Base-by-base conservation (phyloP, 192 early-diverging fungal genomes). In the Funneliformis mosseae region DNA sequence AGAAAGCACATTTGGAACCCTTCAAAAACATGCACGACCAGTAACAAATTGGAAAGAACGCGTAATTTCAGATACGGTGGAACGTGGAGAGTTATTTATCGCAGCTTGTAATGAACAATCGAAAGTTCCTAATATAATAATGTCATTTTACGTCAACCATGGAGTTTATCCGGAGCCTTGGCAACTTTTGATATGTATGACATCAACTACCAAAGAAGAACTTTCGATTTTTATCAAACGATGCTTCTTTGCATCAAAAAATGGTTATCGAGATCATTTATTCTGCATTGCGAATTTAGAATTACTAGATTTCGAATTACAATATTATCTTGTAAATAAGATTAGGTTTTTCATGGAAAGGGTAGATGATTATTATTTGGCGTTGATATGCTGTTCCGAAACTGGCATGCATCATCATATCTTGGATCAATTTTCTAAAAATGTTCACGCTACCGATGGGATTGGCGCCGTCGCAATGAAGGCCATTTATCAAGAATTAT, bases 241-340 rank as follows among this genome's bases (percentile, higher is more conserved):
- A 42, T 81, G 80, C 48, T 81, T 81, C 25, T 23, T 76, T 38
- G 74, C 80, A 8, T 25, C 55, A 14, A 48, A n/a, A 27, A 72
- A 81, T 46, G 74, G 74, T 3, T 81, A 81, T 33, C 12, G 48
- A n/a, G 16, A 62, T 28, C 27, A 18, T 21, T 41, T 81, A n/a
- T 81, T 60, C 43, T 81, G 80, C 33, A 81, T 81, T 41, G 74
- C 80, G 25, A 76, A 76, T 76, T 81, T 81, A 48, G 80, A 81
- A 33, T 59, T 75, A 38, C 73, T 81, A 25, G 69, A 81, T 9
- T 81, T 81, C 46, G 80, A 81, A 45, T 67, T 81, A 59, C 80
- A 81, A 42, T 75, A 81, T 39, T 28, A 74, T 45, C 38, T 81
- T 7, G 80, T 81, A 7, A 75, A 74, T 8, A n/a, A 46, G 1